Evolutionary conservation across 2,329 filamentous ascomycete species (phyloP), one percentile per base, ranked within the genome.

Genomic region (Beauveria scarabaeidicola): DNA sequence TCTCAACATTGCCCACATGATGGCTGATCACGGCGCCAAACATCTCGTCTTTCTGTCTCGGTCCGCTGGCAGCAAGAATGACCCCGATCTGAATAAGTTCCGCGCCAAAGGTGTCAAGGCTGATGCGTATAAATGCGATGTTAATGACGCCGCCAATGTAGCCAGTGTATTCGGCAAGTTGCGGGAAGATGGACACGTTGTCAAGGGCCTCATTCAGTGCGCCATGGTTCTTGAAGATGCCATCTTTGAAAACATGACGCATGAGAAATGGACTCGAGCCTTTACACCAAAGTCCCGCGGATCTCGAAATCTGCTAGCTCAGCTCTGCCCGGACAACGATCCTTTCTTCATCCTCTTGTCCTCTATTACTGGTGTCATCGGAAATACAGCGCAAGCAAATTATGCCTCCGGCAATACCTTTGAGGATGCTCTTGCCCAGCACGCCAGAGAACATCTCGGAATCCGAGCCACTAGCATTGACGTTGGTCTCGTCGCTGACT

Each of bases 191-290:
- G 27, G 40, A 38, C 6, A 43, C 41, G n/a, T 43, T 9, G 41
- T 66, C 7, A 52, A 41, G 8, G 64, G 64, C 15, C 61, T 65
- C 32, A 53, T 66, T 6, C 63, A 64, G 27, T 48, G 54, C 0
- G 60, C 61, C 43, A 62, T 65, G 44, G 54, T 63, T 3, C 56
- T 62, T 8, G 50, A 61, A 7, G 65, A 66, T 32, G 58, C 56
- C n/a, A 62, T 63, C 15, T 63, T 66, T 29, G 65, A 66, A 8
- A 61, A 63, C 50, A 65, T 66, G 63, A 59, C 60, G 10, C 52
- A 52, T 19, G 56, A 55, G 9, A 25, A 64, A 27, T 65, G 63
- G 61, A 23, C 13, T 17, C 29, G 23, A 2, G 64, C 64, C 6
- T 55, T 62, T n/a, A 32, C 27, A 23, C 63, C 64, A 21, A 66